Base-by-base conservation (phyloP, 345 rosid genomes). In the Aquilaria sinensis region DNA sequence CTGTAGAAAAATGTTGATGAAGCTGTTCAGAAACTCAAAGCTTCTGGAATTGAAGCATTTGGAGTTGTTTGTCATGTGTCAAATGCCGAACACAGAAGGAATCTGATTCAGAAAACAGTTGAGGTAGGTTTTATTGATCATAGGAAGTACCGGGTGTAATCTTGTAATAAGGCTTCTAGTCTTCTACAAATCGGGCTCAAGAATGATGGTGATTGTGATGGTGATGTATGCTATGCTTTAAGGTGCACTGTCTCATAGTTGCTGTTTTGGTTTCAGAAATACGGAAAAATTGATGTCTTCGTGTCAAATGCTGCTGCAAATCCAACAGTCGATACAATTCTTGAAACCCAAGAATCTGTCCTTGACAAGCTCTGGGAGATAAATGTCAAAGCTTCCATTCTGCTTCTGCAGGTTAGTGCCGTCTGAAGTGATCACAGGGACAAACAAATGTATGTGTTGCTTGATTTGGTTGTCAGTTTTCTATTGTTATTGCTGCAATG, bases 361-460 rank as follows among this genome's bases (percentile, higher is more conserved):
- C 96, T 90, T 3, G 96, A 88, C 75, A 91, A 91, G 76, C 75
- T 91, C 11, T 88, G 97, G 97, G 91, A 91, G 50, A 84, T 91
- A 56, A 88, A 90, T 73, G 96, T 90, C 63, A 90, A 90, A 68
- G 77, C 96, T 10, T 57, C 89, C 9, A 77, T 90, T 61, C 89
- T 81, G 60, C 82, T 90, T 41, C 74, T 90, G 50, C 63, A 85
- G 90, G 93, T 87, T 68, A 32, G 30, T 31, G 60, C 58, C 31
- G 14, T 31, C 56, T 37, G 6, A 8, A 52, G 51, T 4, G 41
- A 11, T 56, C 63, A 30, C 12, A 12, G n/a, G 3, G n/a, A 45
- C 58, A 43, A 49, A n/a, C 49, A 47, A 5, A 37, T 37, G 43
- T 37, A 37, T 37, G 8, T 37, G 43, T 9, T 37, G 43, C 43